These are phyloP conservation scores for Cupressus sempervirens DNA, from an alignment of 75 land plant species.

Conservation along the genomic window DNA sequence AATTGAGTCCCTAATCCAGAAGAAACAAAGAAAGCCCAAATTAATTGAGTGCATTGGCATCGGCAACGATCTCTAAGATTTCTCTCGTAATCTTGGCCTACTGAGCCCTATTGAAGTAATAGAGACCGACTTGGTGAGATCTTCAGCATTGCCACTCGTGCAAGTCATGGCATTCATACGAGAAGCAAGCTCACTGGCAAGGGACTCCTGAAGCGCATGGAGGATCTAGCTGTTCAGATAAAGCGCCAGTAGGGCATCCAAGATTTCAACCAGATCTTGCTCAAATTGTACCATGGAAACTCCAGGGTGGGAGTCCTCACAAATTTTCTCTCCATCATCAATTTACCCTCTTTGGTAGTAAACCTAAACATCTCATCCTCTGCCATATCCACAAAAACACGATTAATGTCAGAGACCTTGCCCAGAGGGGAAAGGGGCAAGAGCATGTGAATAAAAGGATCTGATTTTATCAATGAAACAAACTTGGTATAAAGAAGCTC, in stretches of 20 bases:
- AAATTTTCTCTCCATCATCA: too few species aligned
- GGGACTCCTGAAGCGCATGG: slow-evolving; percentile 59
- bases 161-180: slow-evolving; percentile 67
- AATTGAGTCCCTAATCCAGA: too few species aligned
- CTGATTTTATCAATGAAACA: too few species aligned
- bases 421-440: slow-evolving; percentile 63
- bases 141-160: slow-evolving; percentile 56
- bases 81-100: too few species aligned
- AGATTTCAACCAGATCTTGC: slow-evolving; percentile 69
- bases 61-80: too few species aligned
- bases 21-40: too few species aligned
- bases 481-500: too few species aligned
- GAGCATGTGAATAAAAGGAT: too few species aligned
- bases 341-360: slow-evolving; percentile 59
- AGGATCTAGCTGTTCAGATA: slow-evolving; percentile 64
- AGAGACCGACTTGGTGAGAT: slow-evolving; percentile 47
- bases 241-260: slow-evolving; percentile 63
- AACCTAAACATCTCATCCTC: slow-evolving; percentile 68
- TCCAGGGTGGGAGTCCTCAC: too few species aligned
- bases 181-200: slow-evolving; percentile 63
- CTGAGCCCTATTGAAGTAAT: too few species aligned
- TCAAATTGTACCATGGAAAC: too few species aligned
- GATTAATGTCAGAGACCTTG: slow-evolving; percentile 61
- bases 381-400: slow-evolving; percentile 60
- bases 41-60: too few species aligned